Conservation (phyloP, 2,329 filamentous ascomycete genomes). For the Fusarium coicis region DNA sequence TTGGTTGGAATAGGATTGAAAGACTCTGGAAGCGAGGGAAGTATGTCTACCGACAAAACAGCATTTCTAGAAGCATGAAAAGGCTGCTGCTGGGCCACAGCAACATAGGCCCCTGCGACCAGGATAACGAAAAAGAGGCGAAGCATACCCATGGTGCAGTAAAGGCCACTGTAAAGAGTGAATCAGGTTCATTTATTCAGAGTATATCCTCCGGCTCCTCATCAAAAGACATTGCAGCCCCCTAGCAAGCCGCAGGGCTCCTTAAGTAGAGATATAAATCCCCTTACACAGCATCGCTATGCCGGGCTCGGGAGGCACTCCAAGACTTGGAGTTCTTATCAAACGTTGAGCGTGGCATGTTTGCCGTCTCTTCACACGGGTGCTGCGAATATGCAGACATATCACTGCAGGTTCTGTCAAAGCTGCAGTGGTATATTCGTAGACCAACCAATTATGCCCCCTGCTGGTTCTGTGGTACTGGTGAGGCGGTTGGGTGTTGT, state of each 20-base stretch:
- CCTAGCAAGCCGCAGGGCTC: neutral
- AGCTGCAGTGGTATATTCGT: neutral
- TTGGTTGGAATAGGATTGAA: constrained; percentile 9
- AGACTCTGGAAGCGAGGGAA: constrained; percentile 11
- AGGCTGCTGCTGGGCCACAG: constrained; percentile 1
- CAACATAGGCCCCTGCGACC: constrained; percentile 3
- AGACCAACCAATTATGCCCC: constrained; percentile 4
- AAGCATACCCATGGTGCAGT: constrained; percentile 33
- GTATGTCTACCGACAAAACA: constrained; percentile 14
- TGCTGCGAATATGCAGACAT: constrained; percentile 10
- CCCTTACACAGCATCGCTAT: constrained; percentile 19
- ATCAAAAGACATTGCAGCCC: neutral
- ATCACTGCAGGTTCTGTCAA: constrained; percentile 21
- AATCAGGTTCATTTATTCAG: constrained; percentile 20
- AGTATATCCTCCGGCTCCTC: constrained; percentile 13
- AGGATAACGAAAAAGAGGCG: constrained; percentile 27
- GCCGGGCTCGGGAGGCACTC: constrained; percentile 11
- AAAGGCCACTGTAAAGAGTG: constrained; percentile 27
- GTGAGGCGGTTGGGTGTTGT: neutral
- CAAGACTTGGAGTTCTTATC: constrained; percentile 22
- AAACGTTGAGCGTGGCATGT: constrained; percentile 24
- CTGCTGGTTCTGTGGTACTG: constrained; percentile 10
- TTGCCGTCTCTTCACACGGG: constrained; percentile 23
- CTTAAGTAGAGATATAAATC: constrained; percentile 30
- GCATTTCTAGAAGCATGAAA: constrained; percentile 9